Evolutionary conservation across 1,284 basidiomycete genomes (phyloP), one percentile per base, ranked within the genome.

Genomic region (Tausonia pullulans): DNA sequence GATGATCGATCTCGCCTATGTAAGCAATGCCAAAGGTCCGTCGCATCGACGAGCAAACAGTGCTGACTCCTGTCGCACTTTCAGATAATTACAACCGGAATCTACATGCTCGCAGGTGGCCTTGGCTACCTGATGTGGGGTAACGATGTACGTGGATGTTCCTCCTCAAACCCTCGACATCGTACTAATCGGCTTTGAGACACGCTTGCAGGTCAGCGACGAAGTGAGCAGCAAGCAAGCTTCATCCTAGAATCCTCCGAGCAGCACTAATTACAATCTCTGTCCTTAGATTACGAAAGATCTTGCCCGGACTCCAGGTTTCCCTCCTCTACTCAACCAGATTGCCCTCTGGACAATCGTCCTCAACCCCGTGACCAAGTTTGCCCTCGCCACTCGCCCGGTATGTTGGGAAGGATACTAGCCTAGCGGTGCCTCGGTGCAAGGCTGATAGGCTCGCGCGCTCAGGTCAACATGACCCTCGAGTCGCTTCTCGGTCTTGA

Each of bases 91-190:
- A 86, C 94, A 1, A 91, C 89, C 0, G 77, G 81, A 46, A 80
- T 95, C 48, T 94, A 94, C 69, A 80, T 86, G 27, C 69, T 87
- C 7, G 88, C 95, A 62, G 94, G 90, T 11, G 84, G 83, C 61
- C 85, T 85, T 13, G 94, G 94, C 1, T 97, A 96, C 70, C 76
- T 90, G 27, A 97, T 97, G 93, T 94, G 94, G 72, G 93, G 92
- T 69, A 90, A 92, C 68, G 68, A 70, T 81, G 69, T 53, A n/a
- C 49, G 14, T 16, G 14, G 46, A 40, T 65, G 5, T 0, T 54
- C 40, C 5, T 57, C 59, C 57, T 27, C 27, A 27, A 27, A 27
- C 27, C 27, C 27, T 27, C 27, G 27, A 27, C 27, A 27, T 27
- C 27, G 27, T 27, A 27, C 27, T 27, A 27, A 27, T 27, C 27